Evolutionary conservation across 106 monocot species (phyloP).

Genomic region (Gastrodia elata): DNA sequence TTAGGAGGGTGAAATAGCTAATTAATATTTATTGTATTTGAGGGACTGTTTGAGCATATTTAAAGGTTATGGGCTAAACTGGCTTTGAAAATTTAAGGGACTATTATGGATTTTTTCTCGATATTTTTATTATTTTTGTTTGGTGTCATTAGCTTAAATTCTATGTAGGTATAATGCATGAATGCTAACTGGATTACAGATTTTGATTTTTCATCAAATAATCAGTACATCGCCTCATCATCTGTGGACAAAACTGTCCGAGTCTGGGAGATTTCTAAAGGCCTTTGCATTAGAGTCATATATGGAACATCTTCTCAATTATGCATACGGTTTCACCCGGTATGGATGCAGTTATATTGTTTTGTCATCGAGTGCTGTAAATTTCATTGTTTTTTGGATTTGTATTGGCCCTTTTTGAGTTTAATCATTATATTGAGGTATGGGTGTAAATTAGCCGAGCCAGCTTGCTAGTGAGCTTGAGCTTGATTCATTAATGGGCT

Average conservation of each 20-base stretch:
- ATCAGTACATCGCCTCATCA: slow-evolving; percentile 96
- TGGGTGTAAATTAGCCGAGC: too few species aligned
- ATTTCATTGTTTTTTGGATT: background rate
- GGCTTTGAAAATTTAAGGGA: background rate
- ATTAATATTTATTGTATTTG: too few species aligned
- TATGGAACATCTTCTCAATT: slow-evolving; percentile 90
- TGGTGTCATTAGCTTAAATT: background rate
- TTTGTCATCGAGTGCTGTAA: background rate
- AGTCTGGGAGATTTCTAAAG: slow-evolving; percentile 91
- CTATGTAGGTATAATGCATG: background rate
- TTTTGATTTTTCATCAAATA: slow-evolving; percentile 99
- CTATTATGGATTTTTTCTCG: background rate
- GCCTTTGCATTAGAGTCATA: slow-evolving; percentile 81
- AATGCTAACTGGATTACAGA: slow-evolving; percentile 72
- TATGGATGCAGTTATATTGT: slow-evolving; percentile 21
- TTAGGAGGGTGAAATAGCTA: too few species aligned
- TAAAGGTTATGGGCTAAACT: too few species aligned
- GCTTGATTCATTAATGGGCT: too few species aligned
- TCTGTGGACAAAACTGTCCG: slow-evolving; percentile 94
- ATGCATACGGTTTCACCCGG: slow-evolving; percentile 91
- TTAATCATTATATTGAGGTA: background rate
- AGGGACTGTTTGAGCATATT: too few species aligned
- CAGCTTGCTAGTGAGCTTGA: too few species aligned
- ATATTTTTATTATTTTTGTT: background rate
- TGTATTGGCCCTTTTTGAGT: background rate